Base-by-base conservation (phyloP, 2,329 filamentous ascomycete species). In the Alternaria triticimaculans region DNA sequence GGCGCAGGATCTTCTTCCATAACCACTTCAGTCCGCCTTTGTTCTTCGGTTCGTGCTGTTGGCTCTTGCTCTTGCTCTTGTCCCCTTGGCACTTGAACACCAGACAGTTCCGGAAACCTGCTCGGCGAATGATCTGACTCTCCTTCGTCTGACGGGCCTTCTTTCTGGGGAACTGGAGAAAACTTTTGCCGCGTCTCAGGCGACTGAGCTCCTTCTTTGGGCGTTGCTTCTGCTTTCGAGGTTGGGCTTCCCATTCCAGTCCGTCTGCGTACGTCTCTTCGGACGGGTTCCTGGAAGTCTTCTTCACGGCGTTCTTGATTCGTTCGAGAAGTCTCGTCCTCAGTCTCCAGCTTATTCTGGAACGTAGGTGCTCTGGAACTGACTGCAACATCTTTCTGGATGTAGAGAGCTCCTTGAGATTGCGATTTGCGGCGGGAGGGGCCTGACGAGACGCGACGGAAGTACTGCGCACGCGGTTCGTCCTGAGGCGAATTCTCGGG, bases 21-120 rank as follows among this genome's bases (percentile, higher is more conserved):
- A 41, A 18, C 37, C 37, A 41, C n/a, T 41, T 41, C n/a, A 41
- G 37, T 41, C 37, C n/a, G 37, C 37, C 5, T 51, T 4, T 51
- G 18, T 10, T 33, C 26, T 11, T 2, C 48, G 11, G 7, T 10
- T 33, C 43, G 41, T 20, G 26, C 46, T 58, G 59, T 54, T 20
- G 63, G 56, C 30, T 50, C 45, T 21, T 55, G 33, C 49, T 54
- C 54, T 58, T 58, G 12, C 25, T 65, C 41, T 48, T 56, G 46
- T 23, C 46, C 41, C 44, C 64, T 60, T 37, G 60, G 8, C 51
- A 46, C 21, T 51, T 58, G 43, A 63, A 55, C 26, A 51, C 26
- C 5, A 63, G 59, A 23, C n/a, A 66, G 30, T 45, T 45, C 41
- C 12, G 55, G 33, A 14, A 64, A 21, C 55, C 43, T 61, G 53